Evolutionary conservation across 2,329 filamentous ascomycete genomes (phyloP), one percentile per base, ranked within the genome.

Genomic region (Alternaria sp.): DNA sequence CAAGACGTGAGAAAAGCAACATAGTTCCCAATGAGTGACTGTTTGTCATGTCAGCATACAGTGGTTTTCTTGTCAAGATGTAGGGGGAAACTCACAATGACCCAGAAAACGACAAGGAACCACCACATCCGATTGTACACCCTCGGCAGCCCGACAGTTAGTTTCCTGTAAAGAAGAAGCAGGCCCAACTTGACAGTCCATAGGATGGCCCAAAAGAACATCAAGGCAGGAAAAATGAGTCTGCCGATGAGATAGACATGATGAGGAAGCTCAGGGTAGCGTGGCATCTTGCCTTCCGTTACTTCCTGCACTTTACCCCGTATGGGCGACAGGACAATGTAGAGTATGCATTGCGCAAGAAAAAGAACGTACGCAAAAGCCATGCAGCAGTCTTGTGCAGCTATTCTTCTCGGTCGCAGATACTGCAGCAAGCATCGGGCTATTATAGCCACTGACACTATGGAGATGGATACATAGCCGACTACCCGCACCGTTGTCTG

Each of bases 101-200:
- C 43, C 28, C 54, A 61, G 21, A 64, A 40, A 17, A 40, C 19
- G 12, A 59, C 25, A 12, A 65, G n/a, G 5, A 40, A 15, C 54
- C 54, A 59, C 58, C 54, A 61, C 5, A 58, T 46, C n/a, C 49
- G 23, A 12, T 43, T 43, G 44, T 61, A 61, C 12, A 56, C 7
- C 3, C 4, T 25, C 3, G 54, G 44, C 4, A 65, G 26, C 7
- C 49, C 58, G 3, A 40, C 12, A 17, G 49, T 40, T 4, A 61
- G 12, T 19, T 58, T 61, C 19, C 54, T 57, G 32, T 65, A 61
- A 3, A 61, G 44, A 40, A 47, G 25, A 13, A 59, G 50, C 9
- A 65, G 25, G 6, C 54, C 59, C 10, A 59, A 54, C 49, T 65
- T 59, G 43, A 61, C 58, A 15, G 25, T 45, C 58, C 45, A 65